Evolutionary conservation across 2,329 filamentous ascomycete genomes (phyloP), one percentile per base, ranked within the genome.

Genomic region (Ilyonectria mors-panacis): DNA sequence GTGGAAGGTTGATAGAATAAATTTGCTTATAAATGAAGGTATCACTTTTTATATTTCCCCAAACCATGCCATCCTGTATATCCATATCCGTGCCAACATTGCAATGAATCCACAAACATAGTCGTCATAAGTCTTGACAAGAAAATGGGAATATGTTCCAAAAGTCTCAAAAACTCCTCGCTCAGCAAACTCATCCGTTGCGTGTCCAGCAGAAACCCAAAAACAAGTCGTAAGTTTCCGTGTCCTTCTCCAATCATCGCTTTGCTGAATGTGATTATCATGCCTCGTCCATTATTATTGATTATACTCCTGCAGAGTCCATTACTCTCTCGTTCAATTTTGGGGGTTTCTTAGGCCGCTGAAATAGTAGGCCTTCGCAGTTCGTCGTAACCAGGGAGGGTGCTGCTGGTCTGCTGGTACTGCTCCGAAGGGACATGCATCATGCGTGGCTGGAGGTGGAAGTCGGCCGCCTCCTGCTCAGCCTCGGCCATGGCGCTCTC

Each of bases 401-500:
- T 73, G 54, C 75, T 73, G 54, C 75, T 75, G 57, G 72, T 77
- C 26, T 73, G 73, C 63, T 78, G 79, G 35, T 77, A 78, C 10
- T 77, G 71, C 6, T 75, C 67, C 9, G 79, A 75, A 0, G 82
- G 80, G 35, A 79, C 74, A 23, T 77, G 75, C 53, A 84, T 68
- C 30, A 81, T 62, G 44, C 85, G 81, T 15, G 85, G 84, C 58
- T 78, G 77, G 15, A 87, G 67, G 65, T 81, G 80, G 10, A 79
- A 78, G 23, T 87, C 84, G 10, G 79, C 81, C 21, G 83, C 84
- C 3, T 82, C 82, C 61, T 82, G 82, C 64, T 85, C 81, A 10
- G 75, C 73, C 59, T 79, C 75, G 1, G 80, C 80, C 68, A 86
- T 78, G 26, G 81, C 84, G 9, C 80, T 81, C 71, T 88, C 87